Percentiles rank a stretch among this genome's conserved stretches.
Conservation (phyloP, 1,139 yeast genomes). For the Taiozyma onychis region DNA sequence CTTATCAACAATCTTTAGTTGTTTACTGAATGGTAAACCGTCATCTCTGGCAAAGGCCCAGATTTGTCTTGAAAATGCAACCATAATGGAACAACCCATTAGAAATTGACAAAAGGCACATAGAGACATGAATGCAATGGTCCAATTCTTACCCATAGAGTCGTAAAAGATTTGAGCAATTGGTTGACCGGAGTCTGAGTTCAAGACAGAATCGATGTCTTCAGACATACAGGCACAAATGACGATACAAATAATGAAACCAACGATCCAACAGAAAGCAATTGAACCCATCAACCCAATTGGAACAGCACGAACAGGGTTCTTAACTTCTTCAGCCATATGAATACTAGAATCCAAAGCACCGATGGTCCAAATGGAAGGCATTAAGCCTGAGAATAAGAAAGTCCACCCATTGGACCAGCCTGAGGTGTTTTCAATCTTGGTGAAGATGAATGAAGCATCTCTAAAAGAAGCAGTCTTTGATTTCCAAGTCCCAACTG, state of each 20-base stretch:
- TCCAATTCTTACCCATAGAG: slow-evolving; percentile 61
- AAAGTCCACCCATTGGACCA: slow-evolving; percentile 60
- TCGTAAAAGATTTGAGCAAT: slow-evolving; percentile 63
- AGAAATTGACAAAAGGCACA: slow-evolving; percentile 52
- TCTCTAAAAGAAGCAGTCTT: slow-evolving; percentile 37
- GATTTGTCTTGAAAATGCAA: slow-evolving; percentile 41
- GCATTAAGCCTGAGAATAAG: slow-evolving; percentile 48
- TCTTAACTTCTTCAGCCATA: slow-evolving; percentile 63
- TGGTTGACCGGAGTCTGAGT: slow-evolving; percentile 44
- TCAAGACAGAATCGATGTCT: slow-evolving; percentile 39
- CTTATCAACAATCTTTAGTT: slow-evolving; percentile 46
- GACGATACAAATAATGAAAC: slow-evolving; percentile 49
- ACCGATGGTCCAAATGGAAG: slow-evolving; percentile 62
- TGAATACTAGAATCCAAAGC: slow-evolving; percentile 70
- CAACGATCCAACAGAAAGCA: slow-evolving; percentile 50
- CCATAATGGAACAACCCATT: slow-evolving; percentile 53
- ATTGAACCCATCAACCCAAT: slow-evolving; percentile 54
- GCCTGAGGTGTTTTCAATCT: slow-evolving; percentile 54
- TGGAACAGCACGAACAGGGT: slow-evolving; percentile 60
- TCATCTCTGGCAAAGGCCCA: slow-evolving; percentile 48
- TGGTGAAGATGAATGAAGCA: slow-evolving; percentile 45
- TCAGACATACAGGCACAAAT: slow-evolving; percentile 47
- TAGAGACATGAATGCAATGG: slow-evolving; percentile 52
- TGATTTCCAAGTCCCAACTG: slow-evolving; percentile 37
- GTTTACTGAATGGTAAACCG: slow-evolving; percentile 39